Percentiles rank a stretch among this genome's conserved stretches.
phyloP scores from a whole-genome alignment of 768 basidiomycete species.

The Hygrocybe coccinea region DNA sequence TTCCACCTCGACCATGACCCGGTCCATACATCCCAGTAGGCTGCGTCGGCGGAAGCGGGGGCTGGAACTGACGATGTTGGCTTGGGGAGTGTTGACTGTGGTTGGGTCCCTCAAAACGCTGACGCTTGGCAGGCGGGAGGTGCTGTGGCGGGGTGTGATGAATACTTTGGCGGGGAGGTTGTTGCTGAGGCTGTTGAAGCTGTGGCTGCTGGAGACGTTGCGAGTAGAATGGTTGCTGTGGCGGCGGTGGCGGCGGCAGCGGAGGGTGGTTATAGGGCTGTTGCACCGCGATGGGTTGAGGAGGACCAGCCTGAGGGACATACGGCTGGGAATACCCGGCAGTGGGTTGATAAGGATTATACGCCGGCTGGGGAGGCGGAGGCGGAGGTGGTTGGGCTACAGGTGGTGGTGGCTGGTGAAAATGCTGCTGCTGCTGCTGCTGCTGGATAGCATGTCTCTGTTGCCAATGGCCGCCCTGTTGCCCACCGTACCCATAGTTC shows the following conservation, averaged over 20 bases:
- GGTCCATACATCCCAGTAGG: conserved; percentile 34
- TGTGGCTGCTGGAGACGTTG: conserved; percentile 33
- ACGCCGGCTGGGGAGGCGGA: conserved; percentile 55
- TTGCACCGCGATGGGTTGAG: conserved; percentile 45
- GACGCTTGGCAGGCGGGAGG: conserved; percentile 88
- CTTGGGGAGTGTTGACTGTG: conserved; percentile 40
- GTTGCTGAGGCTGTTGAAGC: conserved; percentile 43
- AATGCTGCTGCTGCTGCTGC: conserved; percentile 48
- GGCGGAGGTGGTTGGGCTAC: conserved; percentile 51
- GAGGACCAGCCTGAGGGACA: conserved; percentile 54
- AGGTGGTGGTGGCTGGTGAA: conserved; percentile 49
- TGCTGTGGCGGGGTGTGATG: conserved; percentile 72
- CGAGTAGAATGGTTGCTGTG: conserved; percentile 44
- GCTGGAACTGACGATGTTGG: conserved; percentile 57
- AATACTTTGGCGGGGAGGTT: conserved; percentile 45
- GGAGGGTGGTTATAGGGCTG: conserved; percentile 46
- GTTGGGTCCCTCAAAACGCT: conserved; percentile 78
- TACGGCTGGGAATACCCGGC: conserved; percentile 64
- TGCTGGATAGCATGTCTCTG: conserved; percentile 46
- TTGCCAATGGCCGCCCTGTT: conserved; percentile 54
- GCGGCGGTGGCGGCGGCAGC: conserved; percentile 42
- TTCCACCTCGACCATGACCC: conserved; percentile 35
- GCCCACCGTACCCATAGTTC: conserved; percentile 85
- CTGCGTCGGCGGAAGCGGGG: conserved; percentile 48
- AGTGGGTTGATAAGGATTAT: conserved; percentile 72